Conservation (phyloP, 306 rosid species). For the Corylus avellana region DNA sequence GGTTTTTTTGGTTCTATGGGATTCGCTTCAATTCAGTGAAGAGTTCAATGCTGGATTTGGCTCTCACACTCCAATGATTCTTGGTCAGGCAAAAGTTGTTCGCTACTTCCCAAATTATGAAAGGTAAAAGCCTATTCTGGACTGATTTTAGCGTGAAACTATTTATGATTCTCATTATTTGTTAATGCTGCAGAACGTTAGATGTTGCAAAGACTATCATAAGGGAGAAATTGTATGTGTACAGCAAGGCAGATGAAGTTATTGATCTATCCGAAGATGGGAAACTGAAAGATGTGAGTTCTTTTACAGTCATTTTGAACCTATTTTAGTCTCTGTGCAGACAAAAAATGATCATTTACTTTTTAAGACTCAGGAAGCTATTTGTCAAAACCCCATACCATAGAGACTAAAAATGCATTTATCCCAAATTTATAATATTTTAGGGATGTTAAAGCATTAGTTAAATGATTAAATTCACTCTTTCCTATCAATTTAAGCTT, state of each 20-base stretch:
- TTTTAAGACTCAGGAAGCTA: too few relatives aligned
- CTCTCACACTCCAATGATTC: conserved; percentile 91
- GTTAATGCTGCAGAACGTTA: conserved; percentile 60
- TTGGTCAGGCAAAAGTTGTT: conserved; percentile 94
- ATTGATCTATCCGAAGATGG: conserved; percentile 71
- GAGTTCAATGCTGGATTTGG: conserved; percentile 91
- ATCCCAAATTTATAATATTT: too few relatives aligned
- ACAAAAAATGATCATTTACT: too few relatives aligned
- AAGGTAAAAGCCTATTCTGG: conserved; percentile 50
- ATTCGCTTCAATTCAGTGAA: conserved; percentile 54
- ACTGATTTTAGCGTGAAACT: conserved; percentile 13
- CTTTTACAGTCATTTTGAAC: conserved; percentile 15
- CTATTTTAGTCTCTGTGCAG: neutral
- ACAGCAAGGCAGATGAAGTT: conserved; percentile 64
- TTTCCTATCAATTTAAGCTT: too few relatives aligned
- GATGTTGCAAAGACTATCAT: conserved; percentile 74
- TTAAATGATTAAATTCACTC: too few relatives aligned
- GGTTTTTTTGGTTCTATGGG: conserved; percentile 23
- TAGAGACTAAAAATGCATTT: too few relatives aligned
- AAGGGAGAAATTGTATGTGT: conserved; percentile 60
- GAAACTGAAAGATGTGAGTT: conserved; percentile 75
- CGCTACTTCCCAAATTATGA: conserved; percentile 82
- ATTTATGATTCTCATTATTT: conserved; percentile 31
- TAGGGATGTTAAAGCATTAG: too few relatives aligned
- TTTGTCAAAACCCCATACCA: too few relatives aligned